Evolutionary conservation across 208 protist species (phyloP).

Genomic region (Leishmania lainsoni): DNA sequence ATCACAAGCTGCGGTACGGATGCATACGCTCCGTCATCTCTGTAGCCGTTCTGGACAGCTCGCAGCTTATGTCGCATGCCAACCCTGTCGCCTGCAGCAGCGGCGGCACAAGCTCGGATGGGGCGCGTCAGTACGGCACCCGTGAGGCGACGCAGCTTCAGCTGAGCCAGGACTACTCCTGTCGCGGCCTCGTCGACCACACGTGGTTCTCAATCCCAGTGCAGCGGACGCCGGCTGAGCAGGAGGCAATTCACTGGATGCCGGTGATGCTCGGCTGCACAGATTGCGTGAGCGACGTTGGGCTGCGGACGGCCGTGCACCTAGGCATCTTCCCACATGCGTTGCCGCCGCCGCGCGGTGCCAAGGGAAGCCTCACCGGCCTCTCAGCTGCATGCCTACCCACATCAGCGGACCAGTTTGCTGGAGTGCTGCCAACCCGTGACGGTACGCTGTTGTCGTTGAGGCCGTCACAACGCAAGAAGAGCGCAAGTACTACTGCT

Average conservation of each 20-base stretch:
- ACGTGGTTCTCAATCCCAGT: constrained; percentile 67
- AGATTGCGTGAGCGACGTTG: constrained; percentile 68
- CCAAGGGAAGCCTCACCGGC: background rate
- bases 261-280: constrained; percentile 67
- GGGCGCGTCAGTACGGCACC: background rate
- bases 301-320: constrained; percentile 69
- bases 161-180: constrained; percentile 33
- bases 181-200: constrained; percentile 69
- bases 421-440: constrained; percentile 30
- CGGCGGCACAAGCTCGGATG: background rate
- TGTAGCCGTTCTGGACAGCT: constrained; percentile 56
- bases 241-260: constrained; percentile 76
- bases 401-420: background rate
- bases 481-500: background rate
- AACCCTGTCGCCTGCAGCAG: background rate
- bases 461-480: background rate
- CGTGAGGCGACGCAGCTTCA: constrained; percentile 5
- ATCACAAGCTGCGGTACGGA: constrained; percentile 70
- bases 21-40: constrained; percentile 68
- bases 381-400: background rate
- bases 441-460: constrained; percentile 31
- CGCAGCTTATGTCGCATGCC: background rate
- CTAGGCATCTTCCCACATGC: constrained; percentile 56
- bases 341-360: background rate
- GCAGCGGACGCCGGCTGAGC: constrained; percentile 42